These are phyloP conservation scores for Penicillium paneum DNA, from an alignment of 2,329 filamentous ascomycete species.

Conservation along the genomic window DNA sequence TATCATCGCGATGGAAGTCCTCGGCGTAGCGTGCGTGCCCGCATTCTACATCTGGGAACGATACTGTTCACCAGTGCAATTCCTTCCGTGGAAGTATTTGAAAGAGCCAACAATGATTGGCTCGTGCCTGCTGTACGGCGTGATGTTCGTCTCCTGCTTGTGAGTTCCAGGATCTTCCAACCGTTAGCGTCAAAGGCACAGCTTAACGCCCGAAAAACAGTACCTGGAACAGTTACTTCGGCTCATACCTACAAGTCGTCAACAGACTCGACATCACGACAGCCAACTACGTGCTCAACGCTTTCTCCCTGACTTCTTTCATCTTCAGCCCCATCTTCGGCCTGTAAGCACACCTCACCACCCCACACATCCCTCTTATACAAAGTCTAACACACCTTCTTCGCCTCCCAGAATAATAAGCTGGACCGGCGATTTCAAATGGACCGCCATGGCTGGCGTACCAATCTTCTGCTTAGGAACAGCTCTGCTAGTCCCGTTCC, in stretches of 20 bases:
- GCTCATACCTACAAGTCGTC: constrained; percentile 10
- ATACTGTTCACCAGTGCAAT: constrained; percentile 7
- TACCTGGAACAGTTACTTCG: constrained; percentile 7
- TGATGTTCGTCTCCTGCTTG: constrained; percentile 9
- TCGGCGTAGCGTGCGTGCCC: constrained; percentile 5
- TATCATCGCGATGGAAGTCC: constrained; percentile 11
- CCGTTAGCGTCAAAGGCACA: not conserved
- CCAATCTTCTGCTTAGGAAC: constrained; percentile 9
- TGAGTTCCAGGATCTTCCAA: not conserved
- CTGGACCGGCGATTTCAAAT: constrained; percentile 10
- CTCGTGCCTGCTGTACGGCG: constrained; percentile 6
- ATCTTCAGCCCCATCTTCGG: constrained; percentile 10
- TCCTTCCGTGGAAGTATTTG: constrained; percentile 9
- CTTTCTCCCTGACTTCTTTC: constrained; percentile 7
- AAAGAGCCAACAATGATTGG: constrained; percentile 11
- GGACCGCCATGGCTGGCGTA: constrained; percentile 7
- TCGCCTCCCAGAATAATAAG: not conserved
- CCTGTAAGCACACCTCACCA: not conserved
- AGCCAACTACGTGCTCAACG: constrained; percentile 6
- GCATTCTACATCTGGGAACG: constrained; percentile 10
- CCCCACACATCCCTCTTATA: not conserved
- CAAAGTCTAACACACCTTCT: not conserved
- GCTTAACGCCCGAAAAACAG: not conserved
- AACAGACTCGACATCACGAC: constrained; percentile 8
- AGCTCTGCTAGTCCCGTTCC: constrained; percentile 7